These are phyloP conservation scores for Sarcodon aspratus DNA, from an alignment of 768 basidiomycete genomes.

Conservation along the genomic window DNA sequence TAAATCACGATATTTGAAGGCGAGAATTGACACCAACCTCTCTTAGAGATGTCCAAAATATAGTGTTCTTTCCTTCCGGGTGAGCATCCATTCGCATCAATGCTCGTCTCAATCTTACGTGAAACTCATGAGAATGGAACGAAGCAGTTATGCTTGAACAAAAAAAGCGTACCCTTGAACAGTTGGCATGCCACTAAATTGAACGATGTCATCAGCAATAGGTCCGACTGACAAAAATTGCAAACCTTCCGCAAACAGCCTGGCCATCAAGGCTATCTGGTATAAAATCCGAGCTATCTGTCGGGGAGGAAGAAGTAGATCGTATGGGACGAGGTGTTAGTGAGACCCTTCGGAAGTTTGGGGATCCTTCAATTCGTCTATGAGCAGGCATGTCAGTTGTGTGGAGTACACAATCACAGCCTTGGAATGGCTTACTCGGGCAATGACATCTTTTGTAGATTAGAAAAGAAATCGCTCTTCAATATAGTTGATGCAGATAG, in stretches of 20 bases:
- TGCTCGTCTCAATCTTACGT: constrained; percentile 59
- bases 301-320: constrained; percentile 15
- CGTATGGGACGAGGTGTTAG: constrained; percentile 34
- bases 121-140: constrained; percentile 1
- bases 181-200: constrained; percentile 83
- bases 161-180: constrained; percentile 56
- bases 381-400: background rate
- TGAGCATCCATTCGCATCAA: constrained; percentile 72
- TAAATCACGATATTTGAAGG: background rate
- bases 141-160: background rate
- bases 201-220: background rate
- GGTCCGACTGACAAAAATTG: background rate
- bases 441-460: constrained; percentile 91
- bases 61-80: constrained; percentile 59
- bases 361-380: constrained; percentile 85
- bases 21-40: constrained; percentile 41
- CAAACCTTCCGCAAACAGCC: constrained; percentile 70
- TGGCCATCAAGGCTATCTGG: constrained; percentile 32
- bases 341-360: constrained; percentile 83
- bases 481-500: constrained; percentile 87
- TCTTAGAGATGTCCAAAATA: constrained; percentile 92
- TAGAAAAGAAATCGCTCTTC: constrained; percentile 92
- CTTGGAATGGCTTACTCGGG: constrained; percentile 61
- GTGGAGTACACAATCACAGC: constrained; percentile 1
- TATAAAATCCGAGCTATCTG: constrained; percentile 25